Evolutionary conservation across 108 stramenopile genomes (phyloP), one percentile per base, ranked within the genome.

Genomic region (Skeletonema menzelii): DNA sequence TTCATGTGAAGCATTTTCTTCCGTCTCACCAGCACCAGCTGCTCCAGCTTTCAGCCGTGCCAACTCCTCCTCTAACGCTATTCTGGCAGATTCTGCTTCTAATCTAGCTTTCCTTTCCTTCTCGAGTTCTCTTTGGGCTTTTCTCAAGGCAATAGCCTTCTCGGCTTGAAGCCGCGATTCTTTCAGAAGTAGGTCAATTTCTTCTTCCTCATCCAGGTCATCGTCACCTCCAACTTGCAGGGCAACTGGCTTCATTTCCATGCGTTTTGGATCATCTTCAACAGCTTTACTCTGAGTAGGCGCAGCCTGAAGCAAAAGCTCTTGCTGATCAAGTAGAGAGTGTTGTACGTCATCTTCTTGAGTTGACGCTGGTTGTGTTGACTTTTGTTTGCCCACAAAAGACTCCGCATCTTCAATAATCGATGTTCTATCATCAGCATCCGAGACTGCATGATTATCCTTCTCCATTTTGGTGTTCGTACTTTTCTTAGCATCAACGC

Each of bases 131-230:
- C 49, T 24, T 44, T 82, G 69, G 7, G 80, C 80, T 34, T 70
- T 71, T 62, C 60, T 70, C 58, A 82, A 30, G 12, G 80, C 80
- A 15, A 66, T 74, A 31, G 73, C 80, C 27, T 68, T 72, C 65
- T 80, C 79, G 4, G 67, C 72, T 15, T 72, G 71, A 46, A 80
- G 63, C 17, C 71, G 59, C 17, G 79, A 80, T 72, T 82, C 80
- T 59, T 75, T 82, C 53, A 82, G 27, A 0, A 82, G 58, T 10
- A 65, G 73, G 19, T 70, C 65, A 56, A 82, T 67, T 68, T 75
- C 70, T 28, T 75, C 80, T 65, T 82, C 73, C 32, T 71, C 42
- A 19, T 56, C 27, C 34, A 63, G 38, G 44, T 32, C 49, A 22
- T 53, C 49, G 49, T 22, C 49, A 24, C 49, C 49, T 53, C 22